These are phyloP conservation scores for Lecanicillium sp. DNA, from an alignment of 2,329 filamentous ascomycete species.

Conservation along the genomic window DNA sequence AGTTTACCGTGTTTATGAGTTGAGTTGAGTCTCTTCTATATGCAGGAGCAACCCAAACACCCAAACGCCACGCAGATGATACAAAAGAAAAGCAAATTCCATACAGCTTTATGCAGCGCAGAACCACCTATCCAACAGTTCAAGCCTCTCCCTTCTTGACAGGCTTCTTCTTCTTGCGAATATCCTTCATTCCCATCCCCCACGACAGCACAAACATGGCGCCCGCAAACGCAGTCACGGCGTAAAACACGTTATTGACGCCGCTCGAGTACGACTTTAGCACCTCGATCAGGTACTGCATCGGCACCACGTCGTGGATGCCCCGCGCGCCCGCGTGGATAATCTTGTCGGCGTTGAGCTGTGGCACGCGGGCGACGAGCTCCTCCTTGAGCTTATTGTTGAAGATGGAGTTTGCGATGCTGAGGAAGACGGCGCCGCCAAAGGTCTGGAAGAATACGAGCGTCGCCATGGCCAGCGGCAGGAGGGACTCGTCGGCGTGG, in stretches of 20 bases:
- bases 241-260: constrained; percentile 20
- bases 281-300: constrained; percentile 24
- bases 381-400: constrained; percentile 22
- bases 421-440: constrained; percentile 39
- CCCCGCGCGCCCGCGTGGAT: constrained; percentile 35
- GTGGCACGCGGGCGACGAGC: constrained; percentile 21
- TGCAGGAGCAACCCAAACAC: no score
- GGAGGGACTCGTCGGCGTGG: constrained; percentile 15
- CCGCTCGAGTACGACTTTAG: constrained; percentile 31
- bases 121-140: neutral
- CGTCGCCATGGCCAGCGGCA: constrained; percentile 19
- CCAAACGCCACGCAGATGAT: neutral
- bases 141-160: constrained; percentile 12
- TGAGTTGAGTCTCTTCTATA: no score
- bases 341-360: constrained; percentile 20
- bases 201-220: constrained; percentile 26
- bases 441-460: constrained; percentile 33
- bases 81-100: neutral
- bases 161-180: constrained; percentile 28
- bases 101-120: no score
- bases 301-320: constrained; percentile 24
- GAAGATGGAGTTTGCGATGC: constrained; percentile 22
- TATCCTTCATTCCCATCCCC: constrained; percentile 39
- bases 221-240: constrained; percentile 21
- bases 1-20: no score